A percentile compares a stretch with the other conserved stretches of the same genome.
Conservation (phyloP, 2,329 filamentous ascomycete genomes). For the Penicillium occitanis region DNA sequence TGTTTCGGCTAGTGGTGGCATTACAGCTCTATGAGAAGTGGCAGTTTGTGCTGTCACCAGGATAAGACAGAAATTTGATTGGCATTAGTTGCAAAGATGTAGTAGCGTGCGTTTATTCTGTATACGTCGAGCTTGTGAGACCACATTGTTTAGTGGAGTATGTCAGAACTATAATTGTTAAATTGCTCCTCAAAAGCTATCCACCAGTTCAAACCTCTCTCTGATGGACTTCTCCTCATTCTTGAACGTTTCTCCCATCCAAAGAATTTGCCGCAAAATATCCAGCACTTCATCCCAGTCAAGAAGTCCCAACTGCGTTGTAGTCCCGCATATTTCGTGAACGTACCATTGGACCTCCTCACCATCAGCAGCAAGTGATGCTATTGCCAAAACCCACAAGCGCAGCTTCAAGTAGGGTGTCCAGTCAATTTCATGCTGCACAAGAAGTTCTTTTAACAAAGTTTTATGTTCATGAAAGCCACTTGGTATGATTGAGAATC, state of each 20-base stretch:
- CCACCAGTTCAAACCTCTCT: neutral
- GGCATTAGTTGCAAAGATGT: neutral
- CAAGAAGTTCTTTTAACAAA: neutral
- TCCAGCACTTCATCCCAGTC: neutral
- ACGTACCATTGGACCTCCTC: neutral
- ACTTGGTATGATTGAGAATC: neutral
- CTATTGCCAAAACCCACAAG: neutral
- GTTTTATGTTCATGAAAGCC: neutral
- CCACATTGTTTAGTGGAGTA: too few relatives aligned
- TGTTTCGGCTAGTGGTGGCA: slow-evolving; percentile 7
- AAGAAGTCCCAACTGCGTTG: neutral
- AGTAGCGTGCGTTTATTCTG: neutral
- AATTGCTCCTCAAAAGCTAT: neutral
- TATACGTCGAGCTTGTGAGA: neutral
- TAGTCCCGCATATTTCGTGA: neutral
- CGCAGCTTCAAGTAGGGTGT: neutral
- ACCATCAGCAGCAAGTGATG: neutral
- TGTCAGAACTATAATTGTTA: too few relatives aligned
- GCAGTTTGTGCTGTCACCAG: too few relatives aligned
- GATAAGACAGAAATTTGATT: neutral
- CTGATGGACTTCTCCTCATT: neutral
- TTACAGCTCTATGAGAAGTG: neutral
- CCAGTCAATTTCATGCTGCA: neutral
- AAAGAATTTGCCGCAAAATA: neutral
- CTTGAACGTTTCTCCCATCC: neutral